Evolutionary conservation across 225 moss, liverwort and hornwort genomes (phyloP), one percentile per base, ranked within the genome.

Genomic region (Rhytidiadelphus loreus): DNA sequence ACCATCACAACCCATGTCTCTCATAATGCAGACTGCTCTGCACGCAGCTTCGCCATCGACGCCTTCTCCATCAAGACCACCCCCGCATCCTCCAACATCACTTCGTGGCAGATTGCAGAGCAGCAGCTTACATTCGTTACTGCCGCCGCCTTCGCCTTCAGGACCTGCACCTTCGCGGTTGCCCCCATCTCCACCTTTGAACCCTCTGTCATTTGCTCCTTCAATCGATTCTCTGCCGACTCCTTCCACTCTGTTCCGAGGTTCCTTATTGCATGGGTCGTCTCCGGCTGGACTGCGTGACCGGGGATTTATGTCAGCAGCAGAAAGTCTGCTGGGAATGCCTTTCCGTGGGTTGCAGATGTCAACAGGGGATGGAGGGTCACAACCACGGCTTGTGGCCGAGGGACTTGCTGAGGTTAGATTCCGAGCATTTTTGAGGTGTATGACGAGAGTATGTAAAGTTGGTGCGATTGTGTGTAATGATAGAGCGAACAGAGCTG

Each of bases 351-450:
- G 95, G n/a, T 85, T 97, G 91, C 95, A 93, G 58, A 92, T 93
- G 93, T 92, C 95, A n/a, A 39, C 90, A 84, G 89, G 91, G 69
- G 94, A 96, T 78, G 96, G 95, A 85, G 95, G 95, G 50, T 91
- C 95, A 85, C 95, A 94, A 88, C 96, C 96, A 87, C 94, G 94
- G 69, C 95, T 96, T 39, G 91, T 95, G 88, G 94, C 94, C 32
- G 97, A 97, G 84, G 96, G 96, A 76, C 92, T 97, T 69, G 97
- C 97, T 41, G 97, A 97, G 97, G 97, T 97, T 82, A 13, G 80
- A 62, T 82, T 83, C 79, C 83, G 30, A 84, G 72, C 85, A 66
- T 15, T 37, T 41, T 75, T 80, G 64, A 82, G 55, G 57, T 90
- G 48, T 41, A 66, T 48, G 43, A 59, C 68, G 83, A 44, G 46